Evolutionary conservation across 2,329 filamentous ascomycete genomes (phyloP).

Genomic region (Penicillium sp.): DNA sequence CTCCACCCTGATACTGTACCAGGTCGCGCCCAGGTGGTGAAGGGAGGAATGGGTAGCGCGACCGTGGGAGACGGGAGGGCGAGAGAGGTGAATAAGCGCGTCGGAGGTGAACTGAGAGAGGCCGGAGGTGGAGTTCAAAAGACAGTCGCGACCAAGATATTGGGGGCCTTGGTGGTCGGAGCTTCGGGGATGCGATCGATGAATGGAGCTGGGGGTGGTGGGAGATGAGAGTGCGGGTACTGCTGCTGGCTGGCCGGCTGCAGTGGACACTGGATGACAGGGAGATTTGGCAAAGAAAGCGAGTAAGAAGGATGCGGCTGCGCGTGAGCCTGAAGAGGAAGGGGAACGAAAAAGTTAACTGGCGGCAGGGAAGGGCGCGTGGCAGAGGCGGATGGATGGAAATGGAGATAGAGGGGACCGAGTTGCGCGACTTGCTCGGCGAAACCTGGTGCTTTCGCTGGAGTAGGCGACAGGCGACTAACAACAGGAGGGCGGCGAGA

Average conservation of each 20-base stretch:
- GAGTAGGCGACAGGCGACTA: slow-evolving; percentile 27
- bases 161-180: slow-evolving; percentile 19
- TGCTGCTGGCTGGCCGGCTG: slow-evolving; percentile 8
- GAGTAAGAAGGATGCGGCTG: slow-evolving; percentile 13
- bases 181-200: slow-evolving; percentile 23
- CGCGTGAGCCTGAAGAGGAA: slow-evolving; percentile 17
- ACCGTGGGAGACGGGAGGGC: slow-evolving; percentile 14
- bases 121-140: slow-evolving; percentile 23
- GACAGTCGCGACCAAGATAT: slow-evolving; percentile 15
- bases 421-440: slow-evolving; percentile 35
- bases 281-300: slow-evolving; percentile 9
- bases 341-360: slow-evolving; percentile 13
- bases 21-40: slow-evolving; percentile 19
- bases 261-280: slow-evolving; percentile 3
- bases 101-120: not conserved
- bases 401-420: slow-evolving; percentile 36
- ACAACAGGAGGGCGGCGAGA: slow-evolving; percentile 29
- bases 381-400: slow-evolving; percentile 28
- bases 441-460: slow-evolving; percentile 32
- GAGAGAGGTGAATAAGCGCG: slow-evolving; percentile 8
- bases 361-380: slow-evolving; percentile 29
- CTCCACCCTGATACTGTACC: slow-evolving; percentile 16
- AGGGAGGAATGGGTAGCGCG: slow-evolving; percentile 18
- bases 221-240: slow-evolving; percentile 18
- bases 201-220: slow-evolving; percentile 13